Evolutionary conservation across 75 land plant species (phyloP).

Genomic region (Ceratopteris richardii): DNA sequence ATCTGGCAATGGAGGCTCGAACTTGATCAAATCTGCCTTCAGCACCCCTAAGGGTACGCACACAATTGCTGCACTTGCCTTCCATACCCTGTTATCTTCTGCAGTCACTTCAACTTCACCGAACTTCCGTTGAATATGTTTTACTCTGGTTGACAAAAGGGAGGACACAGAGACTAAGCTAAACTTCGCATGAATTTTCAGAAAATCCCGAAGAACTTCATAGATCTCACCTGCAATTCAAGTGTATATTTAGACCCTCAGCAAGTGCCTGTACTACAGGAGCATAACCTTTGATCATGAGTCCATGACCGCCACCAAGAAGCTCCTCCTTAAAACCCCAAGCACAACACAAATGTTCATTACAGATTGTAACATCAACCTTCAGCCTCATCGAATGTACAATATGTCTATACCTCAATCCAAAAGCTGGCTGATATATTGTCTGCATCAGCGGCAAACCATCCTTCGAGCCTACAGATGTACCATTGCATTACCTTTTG

Average conservation of each 20-base stretch:
- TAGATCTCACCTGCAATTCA: conserved; percentile 51
- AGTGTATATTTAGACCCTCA: conserved; percentile 58
- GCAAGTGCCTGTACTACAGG: conserved; percentile 65
- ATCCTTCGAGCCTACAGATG: conserved; percentile 44
- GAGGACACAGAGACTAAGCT: background rate
- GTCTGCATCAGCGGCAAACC: conserved; percentile 54
- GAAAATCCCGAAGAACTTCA: no score
- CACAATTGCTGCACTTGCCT: conserved; percentile 66
- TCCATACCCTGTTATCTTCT: conserved; percentile 41
- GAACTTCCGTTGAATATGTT: conserved; percentile 23
- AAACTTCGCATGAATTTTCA: background rate
- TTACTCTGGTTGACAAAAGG: conserved; percentile 38
- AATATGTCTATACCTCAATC: conserved; percentile 23
- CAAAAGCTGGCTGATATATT: conserved; percentile 31
- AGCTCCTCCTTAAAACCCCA: conserved; percentile 47
- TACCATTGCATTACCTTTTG: conserved; percentile 43
- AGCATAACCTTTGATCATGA: conserved; percentile 71
- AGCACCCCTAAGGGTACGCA: conserved; percentile 79
- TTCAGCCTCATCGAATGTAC: background rate
- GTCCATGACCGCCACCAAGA: conserved; percentile 80
- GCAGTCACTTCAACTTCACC: conserved; percentile 44
- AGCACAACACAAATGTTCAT: background rate
- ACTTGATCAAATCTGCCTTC: conserved; percentile 53
- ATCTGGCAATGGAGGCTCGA: conserved; percentile 64
- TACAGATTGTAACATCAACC: no score